A percentile compares a stretch with the other conserved stretches of the same genome.
phyloP scores from a whole-genome alignment of 768 basidiomycete genomes.

The Amanita molliuscula region DNA sequence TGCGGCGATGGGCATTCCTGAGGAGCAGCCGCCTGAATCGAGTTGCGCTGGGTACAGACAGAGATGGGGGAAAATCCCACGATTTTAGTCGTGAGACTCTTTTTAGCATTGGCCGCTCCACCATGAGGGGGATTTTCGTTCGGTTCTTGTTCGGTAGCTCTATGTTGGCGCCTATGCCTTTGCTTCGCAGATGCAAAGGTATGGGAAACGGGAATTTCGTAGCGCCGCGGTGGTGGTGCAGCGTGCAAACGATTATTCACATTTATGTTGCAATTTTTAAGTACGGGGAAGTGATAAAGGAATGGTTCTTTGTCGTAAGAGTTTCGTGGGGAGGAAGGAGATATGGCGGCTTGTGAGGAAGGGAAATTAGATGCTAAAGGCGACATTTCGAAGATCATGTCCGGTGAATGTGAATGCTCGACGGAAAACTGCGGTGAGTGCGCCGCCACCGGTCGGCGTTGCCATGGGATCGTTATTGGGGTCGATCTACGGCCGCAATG shows the following conservation, averaged over 20 bases:
- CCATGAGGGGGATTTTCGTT: conserved; percentile 11
- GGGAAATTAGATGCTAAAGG: conserved; percentile 24
- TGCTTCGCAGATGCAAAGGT: conserved; percentile 3
- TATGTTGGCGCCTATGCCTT: conserved; percentile 1
- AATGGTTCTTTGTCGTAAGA: conserved; percentile 22
- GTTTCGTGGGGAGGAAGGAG: conserved; percentile 13
- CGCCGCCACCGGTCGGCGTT: conserved; percentile 17
- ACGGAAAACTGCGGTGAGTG: conserved; percentile 21
- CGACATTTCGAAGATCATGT: conserved; percentile 47
- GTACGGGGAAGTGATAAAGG: conserved; percentile 28
- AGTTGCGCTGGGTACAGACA: conserved; percentile 5
- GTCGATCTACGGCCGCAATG: conserved; percentile 19
- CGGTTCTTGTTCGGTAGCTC: conserved; percentile 16
- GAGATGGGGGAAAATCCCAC: conserved; percentile 19
- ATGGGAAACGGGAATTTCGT: conserved; percentile 8
- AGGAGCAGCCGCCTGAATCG: conserved; percentile 20
- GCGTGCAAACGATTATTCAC: neutral
- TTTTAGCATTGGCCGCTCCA: neutral
- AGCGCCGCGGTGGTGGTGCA: conserved; percentile 4
- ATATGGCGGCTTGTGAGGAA: conserved; percentile 12
- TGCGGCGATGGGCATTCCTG: conserved; percentile 21
- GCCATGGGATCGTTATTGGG: conserved; percentile 36
- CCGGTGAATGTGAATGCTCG: conserved; percentile 27
- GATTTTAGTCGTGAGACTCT: conserved; percentile 20
- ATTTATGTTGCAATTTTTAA: conserved; percentile 9